Evolutionary conservation across 225 moss, liverwort and hornwort genomes (phyloP).

Genomic region (Pseudisothecium myosuroides): DNA sequence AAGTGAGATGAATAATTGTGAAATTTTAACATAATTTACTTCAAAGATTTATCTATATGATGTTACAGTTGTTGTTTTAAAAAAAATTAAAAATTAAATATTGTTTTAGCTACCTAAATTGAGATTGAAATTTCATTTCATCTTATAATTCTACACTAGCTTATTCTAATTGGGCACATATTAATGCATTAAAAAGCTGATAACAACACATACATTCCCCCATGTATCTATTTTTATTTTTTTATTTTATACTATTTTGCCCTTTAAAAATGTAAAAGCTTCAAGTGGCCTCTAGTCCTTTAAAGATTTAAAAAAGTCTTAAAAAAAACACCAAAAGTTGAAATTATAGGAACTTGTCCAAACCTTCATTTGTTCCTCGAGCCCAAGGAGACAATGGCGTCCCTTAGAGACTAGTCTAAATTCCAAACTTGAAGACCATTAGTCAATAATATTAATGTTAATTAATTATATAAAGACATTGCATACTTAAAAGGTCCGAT

Average conservation of each 20-base stretch:
- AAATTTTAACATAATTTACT: not conserved
- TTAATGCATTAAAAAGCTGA: not conserved
- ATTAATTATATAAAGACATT: too few species aligned
- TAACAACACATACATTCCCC: not conserved
- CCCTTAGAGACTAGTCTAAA: not conserved
- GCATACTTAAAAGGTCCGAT: rapidly evolving
- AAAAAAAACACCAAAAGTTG: not conserved
- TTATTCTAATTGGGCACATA: not conserved
- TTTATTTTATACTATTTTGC: not conserved
- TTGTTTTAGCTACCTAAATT: not conserved
- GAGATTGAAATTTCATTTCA: not conserved
- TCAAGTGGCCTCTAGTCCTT: not conserved
- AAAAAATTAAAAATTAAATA: not conserved
- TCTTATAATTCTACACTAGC: rapidly evolving
- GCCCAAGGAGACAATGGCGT: rapidly evolving
- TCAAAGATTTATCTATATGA: not conserved
- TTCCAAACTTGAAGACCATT: not conserved
- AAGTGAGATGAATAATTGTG: not conserved
- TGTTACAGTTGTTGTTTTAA: not conserved
- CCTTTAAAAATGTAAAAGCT: not conserved
- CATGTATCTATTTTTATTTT: not conserved
- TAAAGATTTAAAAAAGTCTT: too few species aligned
- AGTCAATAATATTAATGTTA: not conserved
- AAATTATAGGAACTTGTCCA: not conserved
- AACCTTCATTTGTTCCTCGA: not conserved